Evolutionary conservation across 805 yeast genomes (phyloP).

Genomic region (Lipomyces yamanashiensis): DNA sequence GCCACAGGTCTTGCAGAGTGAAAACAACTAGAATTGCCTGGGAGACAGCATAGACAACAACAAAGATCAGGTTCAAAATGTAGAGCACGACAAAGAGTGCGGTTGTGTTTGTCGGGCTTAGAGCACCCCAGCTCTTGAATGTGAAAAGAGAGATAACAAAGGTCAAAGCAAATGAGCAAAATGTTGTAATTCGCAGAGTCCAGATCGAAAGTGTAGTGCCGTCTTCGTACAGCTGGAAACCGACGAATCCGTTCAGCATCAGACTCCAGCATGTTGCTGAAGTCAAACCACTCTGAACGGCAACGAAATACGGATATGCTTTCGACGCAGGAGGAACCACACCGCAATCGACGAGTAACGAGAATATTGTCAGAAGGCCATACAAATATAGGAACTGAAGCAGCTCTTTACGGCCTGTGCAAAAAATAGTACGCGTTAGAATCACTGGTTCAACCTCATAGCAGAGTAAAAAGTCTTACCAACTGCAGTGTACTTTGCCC

Average conservation of each 20-base stretch:
- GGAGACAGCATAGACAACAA: constrained; percentile 65
- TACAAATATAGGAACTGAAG: constrained; percentile 68
- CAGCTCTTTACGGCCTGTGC: constrained; percentile 75
- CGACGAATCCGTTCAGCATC: constrained; percentile 74
- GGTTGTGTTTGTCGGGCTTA: constrained; percentile 58
- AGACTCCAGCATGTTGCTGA: constrained; percentile 74
- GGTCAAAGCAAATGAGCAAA: constrained; percentile 63
- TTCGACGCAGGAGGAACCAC: constrained; percentile 84
- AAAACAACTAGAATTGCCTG: constrained; percentile 70
- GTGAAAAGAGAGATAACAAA: constrained; percentile 74
- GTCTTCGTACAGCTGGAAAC: constrained; percentile 94
- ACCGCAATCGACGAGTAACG: constrained; percentile 87
- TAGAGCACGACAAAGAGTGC: constrained; percentile 73
- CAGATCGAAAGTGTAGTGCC: constrained; percentile 73
- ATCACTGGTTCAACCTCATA: neutral
- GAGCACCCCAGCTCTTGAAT: constrained; percentile 62
- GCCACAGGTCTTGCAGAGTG: constrained; percentile 82
- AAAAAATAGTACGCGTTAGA: neutral
- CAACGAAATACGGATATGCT: constrained; percentile 80
- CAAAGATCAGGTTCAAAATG: constrained; percentile 68
- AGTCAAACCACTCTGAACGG: constrained; percentile 75
- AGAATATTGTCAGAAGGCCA: constrained; percentile 61
- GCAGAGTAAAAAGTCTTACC: constrained; percentile 45
- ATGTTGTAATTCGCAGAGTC: constrained; percentile 57
- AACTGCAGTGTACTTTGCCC: constrained; percentile 90